Percentiles rank a stretch among this genome's conserved stretches.
phyloP scores from a whole-genome alignment of 768 basidiomycete genomes.

The Symmetrospora coprosmae region DNA sequence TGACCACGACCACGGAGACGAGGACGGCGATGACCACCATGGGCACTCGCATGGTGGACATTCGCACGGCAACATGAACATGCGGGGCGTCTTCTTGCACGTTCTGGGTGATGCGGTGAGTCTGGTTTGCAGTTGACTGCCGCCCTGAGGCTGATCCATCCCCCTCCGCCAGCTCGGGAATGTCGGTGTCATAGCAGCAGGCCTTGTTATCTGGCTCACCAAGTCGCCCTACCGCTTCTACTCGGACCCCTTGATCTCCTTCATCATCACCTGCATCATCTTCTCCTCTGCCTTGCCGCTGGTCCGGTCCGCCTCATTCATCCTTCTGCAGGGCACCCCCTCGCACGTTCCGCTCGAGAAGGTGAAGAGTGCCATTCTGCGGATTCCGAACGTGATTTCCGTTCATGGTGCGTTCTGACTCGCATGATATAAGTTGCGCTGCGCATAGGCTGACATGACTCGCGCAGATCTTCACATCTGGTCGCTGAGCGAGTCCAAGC shows the following conservation, averaged over 20 bases:
- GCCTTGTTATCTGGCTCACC: slow-evolving; percentile 83
- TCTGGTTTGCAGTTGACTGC: neutral
- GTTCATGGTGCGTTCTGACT: slow-evolving; percentile 46
- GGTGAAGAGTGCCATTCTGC: slow-evolving; percentile 64
- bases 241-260: slow-evolving; percentile 81
- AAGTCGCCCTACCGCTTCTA: slow-evolving; percentile 74
- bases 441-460: neutral
- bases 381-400: slow-evolving; percentile 68
- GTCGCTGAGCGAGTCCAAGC: slow-evolving; percentile 89
- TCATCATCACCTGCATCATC: slow-evolving; percentile 89
- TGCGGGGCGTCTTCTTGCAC: slow-evolving; percentile 87
- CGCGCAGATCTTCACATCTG: slow-evolving; percentile 78
- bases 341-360: slow-evolving; percentile 75
- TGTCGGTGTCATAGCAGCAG: slow-evolving; percentile 90
- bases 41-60: slow-evolving; percentile 31
- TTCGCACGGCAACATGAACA: slow-evolving; percentile 72
- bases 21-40: slow-evolving; percentile 20
- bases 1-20: slow-evolving; percentile 35
- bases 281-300: slow-evolving; percentile 89
- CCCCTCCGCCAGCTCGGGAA: slow-evolving; percentile 81
- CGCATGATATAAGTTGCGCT: no score
- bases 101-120: slow-evolving; percentile 76
- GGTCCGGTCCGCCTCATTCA: slow-evolving; percentile 73
- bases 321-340: slow-evolving; percentile 87
- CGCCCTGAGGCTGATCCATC: neutral